Base-by-base conservation (phyloP, 2,329 filamentous ascomycete genomes). In the Aspergillus eucalypticola region DNA sequence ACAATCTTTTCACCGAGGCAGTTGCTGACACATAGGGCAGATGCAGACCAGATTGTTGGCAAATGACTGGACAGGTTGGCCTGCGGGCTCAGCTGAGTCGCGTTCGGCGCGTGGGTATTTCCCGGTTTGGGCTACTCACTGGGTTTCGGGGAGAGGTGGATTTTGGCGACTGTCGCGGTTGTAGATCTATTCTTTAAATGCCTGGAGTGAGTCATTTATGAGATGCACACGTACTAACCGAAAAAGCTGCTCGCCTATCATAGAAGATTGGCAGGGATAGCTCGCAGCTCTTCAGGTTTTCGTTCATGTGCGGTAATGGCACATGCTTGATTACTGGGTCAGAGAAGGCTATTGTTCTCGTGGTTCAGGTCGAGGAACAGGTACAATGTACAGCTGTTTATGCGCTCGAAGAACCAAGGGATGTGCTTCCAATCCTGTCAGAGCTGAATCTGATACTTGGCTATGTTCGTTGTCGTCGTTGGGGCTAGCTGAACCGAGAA, bases 111-210 rank as follows among this genome's bases (percentile, higher is more conserved):
- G 46, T 50, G 5, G 19, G 4, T 4, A 29, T 5, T 32, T 17
- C 15, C 25, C 5, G 27, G 32, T 13, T 29, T 29, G n/a, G 25
- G 25, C 32, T 35, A 2, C 32, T 35, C 0, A n/a, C n/a, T 50
- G 46, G 44, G 5, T 29, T 49, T 23, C 15, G 44, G 21, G 44
- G 44, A 25, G 44, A 49, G 7, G 44, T 50, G n/a, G 46, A 50
- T 50, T 50, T 50, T 50, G n/a, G 46, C 46, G 46, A 32, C 17
- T 50, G 46, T 50, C 46, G 46, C 46, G 46, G 46, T 19, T 50
- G 23, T n/a, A 32, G 46, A 17, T 11, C 46, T 29, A 50, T 50
- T 50, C 25, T 25, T 25, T 50, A 8, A 27, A 32, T 4, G 46
- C 7, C 7, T 13, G 5, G 46, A 11, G 25, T 50, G 46, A 50